Evolutionary conservation across 257 asterid species (phyloP).

Genomic region (Plantago major): DNA sequence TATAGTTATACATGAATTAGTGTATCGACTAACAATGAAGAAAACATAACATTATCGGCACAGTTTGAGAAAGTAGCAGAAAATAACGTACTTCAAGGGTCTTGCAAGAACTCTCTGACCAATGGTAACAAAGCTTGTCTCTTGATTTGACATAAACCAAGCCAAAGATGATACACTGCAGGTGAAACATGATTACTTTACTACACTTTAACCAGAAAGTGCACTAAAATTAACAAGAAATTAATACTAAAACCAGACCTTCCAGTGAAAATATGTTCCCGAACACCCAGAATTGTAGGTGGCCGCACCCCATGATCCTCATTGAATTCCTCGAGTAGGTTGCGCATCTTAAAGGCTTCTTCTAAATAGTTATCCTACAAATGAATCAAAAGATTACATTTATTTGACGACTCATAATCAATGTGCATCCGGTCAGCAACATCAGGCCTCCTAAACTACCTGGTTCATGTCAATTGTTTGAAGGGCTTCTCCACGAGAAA

Average conservation of each 20-base stretch:
- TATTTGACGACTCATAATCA: slow-evolving; percentile 9
- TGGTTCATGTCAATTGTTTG: slow-evolving; percentile 99
- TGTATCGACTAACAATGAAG: slow-evolving; percentile 2
- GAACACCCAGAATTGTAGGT: slow-evolving; percentile 91
- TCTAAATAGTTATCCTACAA: slow-evolving; percentile 89
- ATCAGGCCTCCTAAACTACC: slow-evolving; percentile 40
- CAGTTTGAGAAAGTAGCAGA: slow-evolving; percentile 11
- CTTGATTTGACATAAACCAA: slow-evolving; percentile 99
- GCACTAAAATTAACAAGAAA: slow-evolving; percentile 10
- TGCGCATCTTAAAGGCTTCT: slow-evolving; percentile 98
- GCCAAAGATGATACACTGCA: slow-evolving; percentile 98
- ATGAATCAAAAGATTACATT: slow-evolving; percentile 19
- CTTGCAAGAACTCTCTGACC: slow-evolving; percentile 99
- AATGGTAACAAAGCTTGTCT: slow-evolving; percentile 97
- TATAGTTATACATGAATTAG: not conserved
- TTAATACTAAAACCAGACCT: slow-evolving; percentile 42
- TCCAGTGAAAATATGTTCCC: slow-evolving; percentile 96
- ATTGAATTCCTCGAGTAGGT: slow-evolving; percentile 88
- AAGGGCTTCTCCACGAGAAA: slow-evolving; percentile 95
- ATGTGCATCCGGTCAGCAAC: not conserved
- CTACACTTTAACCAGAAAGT: slow-evolving; percentile 8
- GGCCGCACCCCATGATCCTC: slow-evolving; percentile 98
- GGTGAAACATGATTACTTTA: slow-evolving; percentile 26
- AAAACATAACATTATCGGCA: not conserved
- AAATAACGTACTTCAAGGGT: slow-evolving; percentile 75